phyloP scores from a whole-genome alignment of 139 green algal genomes.

The Zygnema circumcarinatum region DNA sequence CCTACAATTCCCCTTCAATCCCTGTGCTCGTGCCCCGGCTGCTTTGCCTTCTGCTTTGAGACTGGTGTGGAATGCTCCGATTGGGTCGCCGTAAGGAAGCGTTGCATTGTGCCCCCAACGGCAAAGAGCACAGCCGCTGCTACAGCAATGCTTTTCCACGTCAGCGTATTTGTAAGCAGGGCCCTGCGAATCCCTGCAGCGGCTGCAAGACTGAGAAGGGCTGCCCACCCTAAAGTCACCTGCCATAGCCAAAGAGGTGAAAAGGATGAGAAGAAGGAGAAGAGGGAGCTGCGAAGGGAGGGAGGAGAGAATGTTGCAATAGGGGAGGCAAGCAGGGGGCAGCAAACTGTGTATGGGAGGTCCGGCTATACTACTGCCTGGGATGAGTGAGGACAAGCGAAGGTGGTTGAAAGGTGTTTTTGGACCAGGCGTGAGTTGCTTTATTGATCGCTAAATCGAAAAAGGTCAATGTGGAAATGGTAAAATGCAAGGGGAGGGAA shows the following conservation, averaged over 20 bases:
- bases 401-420: too few species aligned
- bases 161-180: not conserved
- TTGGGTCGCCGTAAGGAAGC: slow-evolving; percentile 21
- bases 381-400: too few species aligned
- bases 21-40: too few species aligned
- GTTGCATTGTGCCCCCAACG: not conserved
- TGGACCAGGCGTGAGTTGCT: too few species aligned
- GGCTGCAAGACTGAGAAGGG: not conserved
- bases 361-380: too few species aligned
- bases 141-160: slow-evolving; percentile 10
- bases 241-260: not conserved
- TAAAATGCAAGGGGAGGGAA: too few species aligned
- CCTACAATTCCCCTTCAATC: too few species aligned
- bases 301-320: not conserved
- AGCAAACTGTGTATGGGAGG: slow-evolving; percentile 3
- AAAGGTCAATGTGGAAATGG: too few species aligned
- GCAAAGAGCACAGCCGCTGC: not conserved
- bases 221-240: slow-evolving; percentile 18
- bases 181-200: not conserved
- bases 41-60: not conserved
- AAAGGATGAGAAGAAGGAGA: too few species aligned
- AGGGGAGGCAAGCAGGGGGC: not conserved
- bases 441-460: too few species aligned
- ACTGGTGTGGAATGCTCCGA: slow-evolving; percentile 44
- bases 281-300: too few species aligned